Percentiles rank a stretch among this genome's conserved stretches.
These are phyloP conservation scores for Odontarrhena argentea DNA, from an alignment of 345 rosid species.

Conservation along the genomic window DNA sequence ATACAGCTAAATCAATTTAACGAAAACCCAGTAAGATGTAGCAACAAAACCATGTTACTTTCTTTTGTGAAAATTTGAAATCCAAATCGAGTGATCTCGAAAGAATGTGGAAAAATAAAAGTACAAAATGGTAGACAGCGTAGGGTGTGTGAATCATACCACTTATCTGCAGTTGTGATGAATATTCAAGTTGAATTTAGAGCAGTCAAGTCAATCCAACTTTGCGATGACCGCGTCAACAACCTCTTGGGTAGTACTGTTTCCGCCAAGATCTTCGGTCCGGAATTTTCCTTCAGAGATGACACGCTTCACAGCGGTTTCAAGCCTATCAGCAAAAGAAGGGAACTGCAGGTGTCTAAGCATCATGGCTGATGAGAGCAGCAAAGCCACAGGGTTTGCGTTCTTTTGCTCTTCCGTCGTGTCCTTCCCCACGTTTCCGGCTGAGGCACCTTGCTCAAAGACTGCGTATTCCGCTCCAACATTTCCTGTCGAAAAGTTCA, in stretches of 20 bases:
- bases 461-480: slow-evolving; percentile 88
- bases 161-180: slow-evolving; percentile 15
- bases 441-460: slow-evolving; percentile 96
- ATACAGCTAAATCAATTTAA: slow-evolving; percentile 13
- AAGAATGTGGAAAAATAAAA: slow-evolving; percentile 31
- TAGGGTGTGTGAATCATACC: slow-evolving; percentile 8
- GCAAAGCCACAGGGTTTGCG: slow-evolving; percentile 89
- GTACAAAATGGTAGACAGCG: background rate
- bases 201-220: slow-evolving; percentile 28
- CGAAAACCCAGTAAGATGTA: background rate
- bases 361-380: slow-evolving; percentile 97
- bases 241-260: slow-evolving; percentile 42
- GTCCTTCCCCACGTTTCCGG: slow-evolving; percentile 86
- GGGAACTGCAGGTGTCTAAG: slow-evolving; percentile 91
- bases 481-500: slow-evolving; percentile 52
- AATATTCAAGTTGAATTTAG: background rate
- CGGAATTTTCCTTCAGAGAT: slow-evolving; percentile 60
- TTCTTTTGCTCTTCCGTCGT: slow-evolving; percentile 60
- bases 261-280: slow-evolving; percentile 46
- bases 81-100: slow-evolving; percentile 21
- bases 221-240: slow-evolving; percentile 39
- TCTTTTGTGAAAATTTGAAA: background rate
- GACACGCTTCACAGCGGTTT: slow-evolving; percentile 73
- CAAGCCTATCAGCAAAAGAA: slow-evolving; percentile 89
- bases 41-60: slow-evolving; percentile 6